Percentiles rank a stretch among this genome's conserved stretches.
phyloP scores from a whole-genome alignment of 148 eudicot species.

The Fallopia convolvulus region DNA sequence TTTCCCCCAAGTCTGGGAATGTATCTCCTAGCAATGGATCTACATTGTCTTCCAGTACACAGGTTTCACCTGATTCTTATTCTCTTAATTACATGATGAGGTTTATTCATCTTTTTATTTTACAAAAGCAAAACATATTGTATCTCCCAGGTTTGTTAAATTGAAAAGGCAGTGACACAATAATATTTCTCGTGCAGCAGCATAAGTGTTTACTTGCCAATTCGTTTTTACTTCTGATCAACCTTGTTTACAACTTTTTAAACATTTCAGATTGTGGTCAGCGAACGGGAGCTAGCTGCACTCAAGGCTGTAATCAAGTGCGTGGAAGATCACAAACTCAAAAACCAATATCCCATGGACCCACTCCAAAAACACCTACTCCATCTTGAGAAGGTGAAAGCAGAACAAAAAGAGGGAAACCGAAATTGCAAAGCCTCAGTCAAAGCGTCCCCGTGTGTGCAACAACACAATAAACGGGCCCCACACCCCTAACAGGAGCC shows the following conservation, averaged over 20 bases:
- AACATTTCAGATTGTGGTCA: constrained; percentile 55
- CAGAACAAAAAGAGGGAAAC: constrained; percentile 38
- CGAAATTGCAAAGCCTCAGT: constrained; percentile 85
- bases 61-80: constrained; percentile 34
- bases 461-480: constrained; percentile 40
- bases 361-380: constrained; percentile 44
- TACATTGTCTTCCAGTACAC: constrained; percentile 47
- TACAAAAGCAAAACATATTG: too few species aligned
- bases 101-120: too few species aligned
- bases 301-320: constrained; percentile 14
- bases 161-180: too few species aligned
- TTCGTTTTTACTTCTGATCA: too few species aligned
- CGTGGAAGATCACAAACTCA: constrained; percentile 14
- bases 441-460: constrained; percentile 88
- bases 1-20: constrained; percentile 64
- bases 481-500: constrained; percentile 43
- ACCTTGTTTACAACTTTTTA: not conserved
- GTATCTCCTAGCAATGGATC: constrained; percentile 14
- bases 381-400: constrained; percentile 44
- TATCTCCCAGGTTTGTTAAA: too few species aligned
- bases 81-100: not conserved
- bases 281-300: constrained; percentile 10
- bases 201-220: too few species aligned
- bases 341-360: constrained; percentile 14
- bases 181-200: too few species aligned